Base-by-base conservation (phyloP, 176 grass and related monocot species). In the Hordeum marinum region DNA sequence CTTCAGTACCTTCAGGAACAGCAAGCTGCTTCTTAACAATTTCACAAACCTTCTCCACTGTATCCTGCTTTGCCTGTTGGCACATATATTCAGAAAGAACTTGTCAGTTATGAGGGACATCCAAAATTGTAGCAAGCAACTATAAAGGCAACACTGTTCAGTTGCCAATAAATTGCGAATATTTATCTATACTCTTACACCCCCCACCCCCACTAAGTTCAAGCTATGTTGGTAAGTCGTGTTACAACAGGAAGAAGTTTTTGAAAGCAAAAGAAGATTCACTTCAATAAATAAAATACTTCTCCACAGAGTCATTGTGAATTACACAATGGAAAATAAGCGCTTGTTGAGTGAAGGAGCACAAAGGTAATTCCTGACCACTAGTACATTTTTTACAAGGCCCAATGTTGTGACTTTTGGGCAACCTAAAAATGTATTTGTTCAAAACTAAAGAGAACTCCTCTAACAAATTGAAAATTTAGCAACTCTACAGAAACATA, bases 11-110 rank as follows among this genome's bases (percentile, higher is more conserved):
- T 14, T 85, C 91, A 43, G 87, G 48, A 80, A 92, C 76, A 66
- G 91, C 91, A 76, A 92, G 86, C 72, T 92, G 91, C 91, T 90
- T 92, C 81, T 68, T 92, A 61, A 92, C 91, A 67, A 92, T 92
- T 20, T 81, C 77, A 73, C 91, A 92, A 46, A 92, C 91, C 88
- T 92, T 92, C 17, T 87, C 81, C 17, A 90, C 87, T 13, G 87
- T 92, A 29, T 87, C 84, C 58, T 76, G 42, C n/a, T 87, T 90
- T 25, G 91, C 91, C 91, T 92, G 85, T 48, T 71, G 35, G 31
- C 26, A 27, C 36, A 81, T 36, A 43, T 54, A 43, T 54, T 57
- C 29, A 11, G 21, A 60, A 23, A 63, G 13, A 46, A 8, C 50
- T 79, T 63, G 17, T 52, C 48, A 52, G 48, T 52, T 52, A 63